Evolutionary conservation across 148 eudicot species (phyloP).

Genomic region (Rhododendron williamsianum): DNA sequence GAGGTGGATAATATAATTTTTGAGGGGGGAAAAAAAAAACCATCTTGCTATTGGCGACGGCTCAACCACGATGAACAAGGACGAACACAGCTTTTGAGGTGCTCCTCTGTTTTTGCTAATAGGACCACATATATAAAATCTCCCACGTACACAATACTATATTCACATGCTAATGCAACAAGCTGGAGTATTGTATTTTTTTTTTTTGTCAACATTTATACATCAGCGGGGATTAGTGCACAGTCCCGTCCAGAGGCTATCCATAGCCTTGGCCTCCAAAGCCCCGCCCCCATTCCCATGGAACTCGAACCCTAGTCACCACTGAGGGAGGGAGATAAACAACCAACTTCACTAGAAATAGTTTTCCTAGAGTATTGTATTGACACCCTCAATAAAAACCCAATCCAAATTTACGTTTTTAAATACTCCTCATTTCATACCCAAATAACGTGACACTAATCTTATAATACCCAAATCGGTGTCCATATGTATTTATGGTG

Average conservation of each 20-base stretch:
- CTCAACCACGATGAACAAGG: neutral
- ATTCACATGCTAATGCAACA: neutral
- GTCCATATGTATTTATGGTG: too few species aligned
- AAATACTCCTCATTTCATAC: too few species aligned
- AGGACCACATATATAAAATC: neutral
- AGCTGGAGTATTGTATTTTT: neutral
- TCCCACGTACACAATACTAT: neutral
- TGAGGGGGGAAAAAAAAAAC: too few species aligned
- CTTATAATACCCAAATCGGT: too few species aligned
- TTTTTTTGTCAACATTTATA: too few species aligned
- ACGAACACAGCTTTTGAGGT: neutral
- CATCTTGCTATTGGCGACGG: neutral
- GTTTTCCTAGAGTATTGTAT: too few species aligned
- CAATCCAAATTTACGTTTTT: neutral
- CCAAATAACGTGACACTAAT: too few species aligned
- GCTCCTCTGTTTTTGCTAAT: neutral
- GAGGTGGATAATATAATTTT: neutral
- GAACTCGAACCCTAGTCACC: too few species aligned
- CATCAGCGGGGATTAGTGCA: accelerated
- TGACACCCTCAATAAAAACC: neutral
- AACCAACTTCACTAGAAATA: too few species aligned
- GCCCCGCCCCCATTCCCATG: too few species aligned
- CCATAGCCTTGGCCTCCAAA: too few species aligned
- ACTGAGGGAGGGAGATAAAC: accelerated
- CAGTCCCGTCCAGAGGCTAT: too few species aligned